A percentile compares a stretch with the other conserved stretches of the same genome.
phyloP scores from a whole-genome alignment of 768 basidiomycete genomes.

The Macrolepiota albuminosa region DNA sequence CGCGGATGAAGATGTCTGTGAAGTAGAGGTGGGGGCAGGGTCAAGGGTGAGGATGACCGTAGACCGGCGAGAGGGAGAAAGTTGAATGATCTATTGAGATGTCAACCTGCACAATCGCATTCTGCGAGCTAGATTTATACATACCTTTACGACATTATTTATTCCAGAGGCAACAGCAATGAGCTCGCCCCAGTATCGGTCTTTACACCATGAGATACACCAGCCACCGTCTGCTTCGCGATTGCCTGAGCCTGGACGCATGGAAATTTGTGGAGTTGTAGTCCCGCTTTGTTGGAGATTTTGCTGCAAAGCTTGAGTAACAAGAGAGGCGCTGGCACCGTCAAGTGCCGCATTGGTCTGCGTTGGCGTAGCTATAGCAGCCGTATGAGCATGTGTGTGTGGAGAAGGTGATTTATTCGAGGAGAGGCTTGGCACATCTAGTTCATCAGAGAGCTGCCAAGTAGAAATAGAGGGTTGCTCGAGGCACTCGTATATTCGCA shows the following conservation, averaged over 20 bases:
- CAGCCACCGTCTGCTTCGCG: constrained; percentile 89
- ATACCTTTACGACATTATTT: constrained; percentile 72
- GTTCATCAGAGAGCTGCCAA: constrained; percentile 73
- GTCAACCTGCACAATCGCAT: background rate
- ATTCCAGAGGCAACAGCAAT: constrained; percentile 75
- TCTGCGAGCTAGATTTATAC: constrained; percentile 5
- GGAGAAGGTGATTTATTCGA: constrained; percentile 35
- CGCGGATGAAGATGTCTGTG: constrained; percentile 7
- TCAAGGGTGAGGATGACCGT: constrained; percentile 58
- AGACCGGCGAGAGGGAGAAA: constrained; percentile 65
- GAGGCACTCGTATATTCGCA: constrained; percentile 88
- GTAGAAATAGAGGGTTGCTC: constrained; percentile 69
- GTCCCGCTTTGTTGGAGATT: constrained; percentile 28
- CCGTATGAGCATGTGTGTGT: constrained; percentile 45
- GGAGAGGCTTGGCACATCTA: constrained; percentile 64
- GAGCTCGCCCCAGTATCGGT: constrained; percentile 91
- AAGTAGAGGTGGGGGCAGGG: constrained; percentile 31
- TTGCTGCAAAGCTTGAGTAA: constrained; percentile 63
- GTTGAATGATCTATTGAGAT: constrained; percentile 61
- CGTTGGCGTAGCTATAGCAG: constrained; percentile 67
- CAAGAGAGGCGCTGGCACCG: constrained; percentile 52
- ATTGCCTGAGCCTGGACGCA: constrained; percentile 41
- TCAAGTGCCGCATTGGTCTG: constrained; percentile 54
- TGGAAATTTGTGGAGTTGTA: constrained; percentile 11
- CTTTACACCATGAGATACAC: constrained; percentile 95